These are phyloP conservation scores for Pseudocercospora vitis DNA, from an alignment of 2,329 filamentous ascomycete genomes.

Conservation along the genomic window DNA sequence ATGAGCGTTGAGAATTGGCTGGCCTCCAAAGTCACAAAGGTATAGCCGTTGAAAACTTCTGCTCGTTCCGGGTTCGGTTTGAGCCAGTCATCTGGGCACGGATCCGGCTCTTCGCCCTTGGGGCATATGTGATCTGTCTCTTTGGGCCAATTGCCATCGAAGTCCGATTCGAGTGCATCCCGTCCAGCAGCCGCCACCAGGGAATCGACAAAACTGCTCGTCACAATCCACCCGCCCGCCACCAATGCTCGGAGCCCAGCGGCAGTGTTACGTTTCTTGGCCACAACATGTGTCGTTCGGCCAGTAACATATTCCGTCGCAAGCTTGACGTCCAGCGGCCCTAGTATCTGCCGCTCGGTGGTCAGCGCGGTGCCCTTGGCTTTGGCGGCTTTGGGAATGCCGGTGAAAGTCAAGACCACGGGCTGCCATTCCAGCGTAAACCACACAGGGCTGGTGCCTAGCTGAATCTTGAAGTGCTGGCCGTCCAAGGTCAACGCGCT, in stretches of 20 bases:
- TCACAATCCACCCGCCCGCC: slow-evolving; percentile 75
- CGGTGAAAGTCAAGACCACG: slow-evolving; percentile 77
- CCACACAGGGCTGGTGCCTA: slow-evolving; percentile 63
- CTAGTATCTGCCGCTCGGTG: slow-evolving; percentile 64
- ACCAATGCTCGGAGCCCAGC: slow-evolving; percentile 85
- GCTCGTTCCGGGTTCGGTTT: slow-evolving; percentile 65
- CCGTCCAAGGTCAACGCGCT: slow-evolving; percentile 44
- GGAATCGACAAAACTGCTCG: slow-evolving; percentile 69
- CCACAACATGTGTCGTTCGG: slow-evolving; percentile 82
- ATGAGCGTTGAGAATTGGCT: slow-evolving; percentile 74
- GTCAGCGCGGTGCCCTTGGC: slow-evolving; percentile 56
- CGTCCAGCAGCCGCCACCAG: slow-evolving; percentile 61
- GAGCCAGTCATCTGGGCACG: slow-evolving; percentile 63
- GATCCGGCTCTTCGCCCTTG: slow-evolving; percentile 70
- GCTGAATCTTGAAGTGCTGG: slow-evolving; percentile 60
- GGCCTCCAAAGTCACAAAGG: slow-evolving; percentile 80
- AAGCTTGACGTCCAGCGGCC: slow-evolving; percentile 87
- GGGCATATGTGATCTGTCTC: slow-evolving; percentile 70
- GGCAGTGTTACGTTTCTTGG: slow-evolving; percentile 84
- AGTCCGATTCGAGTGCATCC: slow-evolving; percentile 69
- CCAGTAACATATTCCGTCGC: slow-evolving; percentile 67
- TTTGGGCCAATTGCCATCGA: slow-evolving; percentile 75
- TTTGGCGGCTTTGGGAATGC: slow-evolving; percentile 59
- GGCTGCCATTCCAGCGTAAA: slow-evolving; percentile 65
- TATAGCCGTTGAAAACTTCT: slow-evolving; percentile 80